Base-by-base conservation (phyloP, 345 rosid genomes). In the Pseudoturritis turrita region DNA sequence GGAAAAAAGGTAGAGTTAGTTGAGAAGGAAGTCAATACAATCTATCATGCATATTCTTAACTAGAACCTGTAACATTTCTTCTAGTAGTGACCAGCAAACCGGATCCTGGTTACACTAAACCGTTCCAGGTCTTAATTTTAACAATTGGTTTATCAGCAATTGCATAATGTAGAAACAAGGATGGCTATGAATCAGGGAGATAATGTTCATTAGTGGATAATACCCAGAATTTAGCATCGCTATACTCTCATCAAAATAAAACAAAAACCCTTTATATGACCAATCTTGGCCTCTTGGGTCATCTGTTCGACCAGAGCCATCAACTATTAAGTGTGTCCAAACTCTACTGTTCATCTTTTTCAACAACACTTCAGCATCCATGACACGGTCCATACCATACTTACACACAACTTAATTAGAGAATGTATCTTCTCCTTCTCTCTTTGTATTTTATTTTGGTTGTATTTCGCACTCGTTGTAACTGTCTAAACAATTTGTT, bases 391-490 rank as follows among this genome's bases (percentile, higher is more conserved):
- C 7, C 74, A 86, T 70, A 73, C 87, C 54, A 64, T 88, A 85
- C 78, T 88, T 88, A 62, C 92, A 88, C 76, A 88, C 69, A 72
- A 88, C 81, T 81, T 88, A 90, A 46, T 13, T 14, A 52, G 5
- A 88, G 72, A 19, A 87, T 31, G 6, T 6, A 31, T 31, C 6
- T 31, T 31, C 7, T n/a, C n/a, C n/a, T n/a, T n/a, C 35, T 31
- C 35, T 31, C 9, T 31, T 31, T 31, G 35, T 31, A 31, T 31
- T 31, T 31, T 31, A 31, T 9, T 31, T 31, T 31, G 35, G 35
- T 31, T 1, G 4, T 28, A 31, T 31, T 31, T 31, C 35, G 35
- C 8, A 31, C 35, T n/a, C 35, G 9, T 31, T 31, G 35, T 31
- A 31, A 31, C 9, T 31, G 35, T 31, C 35, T 28, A 4, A n/a